Conservation (phyloP, 2,329 filamentous ascomycete genomes). For the Colletotrichum plurivorum region DNA sequence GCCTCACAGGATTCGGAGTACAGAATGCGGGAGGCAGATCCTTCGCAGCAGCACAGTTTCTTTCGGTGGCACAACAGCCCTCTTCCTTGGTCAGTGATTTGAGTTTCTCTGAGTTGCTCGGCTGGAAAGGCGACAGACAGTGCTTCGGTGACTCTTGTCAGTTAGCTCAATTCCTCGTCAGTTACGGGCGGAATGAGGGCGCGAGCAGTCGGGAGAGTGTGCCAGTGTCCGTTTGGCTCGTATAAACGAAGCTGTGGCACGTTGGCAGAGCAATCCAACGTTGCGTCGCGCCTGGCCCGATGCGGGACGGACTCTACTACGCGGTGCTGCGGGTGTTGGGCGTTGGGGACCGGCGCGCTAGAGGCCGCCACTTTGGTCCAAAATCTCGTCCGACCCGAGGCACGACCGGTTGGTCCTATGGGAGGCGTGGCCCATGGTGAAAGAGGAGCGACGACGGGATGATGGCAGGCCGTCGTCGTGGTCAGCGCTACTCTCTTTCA, state of each 20-base stretch:
- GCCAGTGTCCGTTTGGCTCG: neutral
- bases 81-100: too few relatives aligned
- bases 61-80: too few relatives aligned
- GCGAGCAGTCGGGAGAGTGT: neutral
- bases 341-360: conserved; percentile 6
- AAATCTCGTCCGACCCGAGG: conserved; percentile 16
- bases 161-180: too few relatives aligned
- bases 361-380: neutral
- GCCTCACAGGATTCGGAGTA: conserved; percentile 2
- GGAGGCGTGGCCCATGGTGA: neutral
- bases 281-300: conserved; percentile 14
- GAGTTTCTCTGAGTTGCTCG: too few relatives aligned
- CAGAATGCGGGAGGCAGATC: conserved; percentile 11
- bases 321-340: neutral
- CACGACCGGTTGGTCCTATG: conserved; percentile 10
- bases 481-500: conserved; percentile 27
- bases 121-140: too few relatives aligned
- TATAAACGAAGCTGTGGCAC: conserved; percentile 26
- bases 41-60: neutral
- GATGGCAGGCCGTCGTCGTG: neutral
- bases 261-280: conserved; percentile 9
- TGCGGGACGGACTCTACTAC: conserved; percentile 8
- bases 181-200: neutral
- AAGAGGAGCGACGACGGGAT: neutral
- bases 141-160: too few relatives aligned